Base-by-base conservation (phyloP, 495 filamentous ascomycete genomes). In the Aspergillus taichungensis region DNA sequence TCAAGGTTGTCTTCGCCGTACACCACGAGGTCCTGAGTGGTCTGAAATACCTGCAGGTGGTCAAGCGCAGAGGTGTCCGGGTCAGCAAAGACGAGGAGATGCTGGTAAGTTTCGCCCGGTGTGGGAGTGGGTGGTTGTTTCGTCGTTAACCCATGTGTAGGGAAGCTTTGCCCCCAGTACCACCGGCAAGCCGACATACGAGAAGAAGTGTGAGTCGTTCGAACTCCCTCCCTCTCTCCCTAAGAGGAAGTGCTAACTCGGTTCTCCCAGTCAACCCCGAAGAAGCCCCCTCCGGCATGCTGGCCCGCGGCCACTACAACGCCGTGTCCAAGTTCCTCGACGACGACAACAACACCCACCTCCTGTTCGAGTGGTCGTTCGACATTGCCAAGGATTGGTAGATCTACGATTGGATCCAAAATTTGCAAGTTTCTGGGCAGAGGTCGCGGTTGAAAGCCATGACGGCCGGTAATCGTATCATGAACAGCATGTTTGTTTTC, bases 11-110 rank as follows among this genome's bases (percentile, higher is more conserved):
- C 42, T 98, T 96, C 76, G 83, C 88, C 71, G 94, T 98, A 12
- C 85, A 97, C 72, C 87, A 94, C 56, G 86, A 97, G 59, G 88
- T 98, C 37, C 76, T 97, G 42, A 88, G 85, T 54, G 92, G 92
- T 27, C 68, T 98, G 54, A 92, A 95, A 69, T 97, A 96, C 63
- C 72, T 98, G 35, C 94, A 98, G 70, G 76, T 85, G 8, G 84
- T 95, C 11, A 95, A 90, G 77, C 76, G 88, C 51, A 85, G 86
- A 73, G 83, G 83, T 47, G 75, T 98, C 57, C 75, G 76, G 14
- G 79, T 92, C 32, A 83, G 82, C 70, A 97, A 94, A 80, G 80
- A 87, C 46, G 77, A 91, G 58, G 89, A 97, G 74, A 98, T 98
- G 92, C 83, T 98, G 71, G 88, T 91, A 67, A 57, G 84, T 74